Base-by-base conservation (phyloP, 805 yeast genomes). In the Blastobotrys parvus region DNA sequence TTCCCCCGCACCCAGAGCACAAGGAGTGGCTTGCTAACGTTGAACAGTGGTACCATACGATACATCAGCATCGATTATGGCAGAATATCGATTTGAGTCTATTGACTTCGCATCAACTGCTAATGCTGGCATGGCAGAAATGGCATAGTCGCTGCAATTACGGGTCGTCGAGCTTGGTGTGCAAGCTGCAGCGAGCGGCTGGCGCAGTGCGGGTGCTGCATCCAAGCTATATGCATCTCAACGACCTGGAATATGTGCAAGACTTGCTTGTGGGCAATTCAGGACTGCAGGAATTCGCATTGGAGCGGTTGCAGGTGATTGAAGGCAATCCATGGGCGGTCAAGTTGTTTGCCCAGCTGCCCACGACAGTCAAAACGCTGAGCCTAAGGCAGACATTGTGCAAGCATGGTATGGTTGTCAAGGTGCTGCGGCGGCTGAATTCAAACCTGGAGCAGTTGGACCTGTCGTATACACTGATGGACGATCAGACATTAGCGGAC, bases 41-140 rank as follows among this genome's bases (percentile, higher is more conserved):
- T 27, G 17, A 15, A 13, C 25, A 39, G 43, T 47, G 50, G 50
- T 38, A 39, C 10, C 16, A 16, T 13, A 25, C 34, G 8, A 43
- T 45, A 1, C 30, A 41, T 42, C 43, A 40, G 44, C 35, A 38
- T 16, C 17, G 38, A 11, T 34, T 47, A 32, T 47, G 50, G 50
- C 32, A 15, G 20, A 11, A 22, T 11, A 17, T 47, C 13, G 37
- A 45, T 13, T 31, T 44, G 16, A 29, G 44, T 15, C 32, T 19
- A n/a, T 10, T 42, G 23, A 33, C 27, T 16, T 29, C 41, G 4
- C n/a, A 27, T 16, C 37, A 42, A 22, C 38, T 42, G 17, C 17
- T 18, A 10, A 13, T 19, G 31, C 36, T 42, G 31, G 38, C 40
- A n/a, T 25, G 27, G 29, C 38, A 33, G 32, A 16, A 30, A 3